Base-by-base conservation (phyloP, 1,139 yeast genomes). In the Debaryomyces nepalensis region DNA sequence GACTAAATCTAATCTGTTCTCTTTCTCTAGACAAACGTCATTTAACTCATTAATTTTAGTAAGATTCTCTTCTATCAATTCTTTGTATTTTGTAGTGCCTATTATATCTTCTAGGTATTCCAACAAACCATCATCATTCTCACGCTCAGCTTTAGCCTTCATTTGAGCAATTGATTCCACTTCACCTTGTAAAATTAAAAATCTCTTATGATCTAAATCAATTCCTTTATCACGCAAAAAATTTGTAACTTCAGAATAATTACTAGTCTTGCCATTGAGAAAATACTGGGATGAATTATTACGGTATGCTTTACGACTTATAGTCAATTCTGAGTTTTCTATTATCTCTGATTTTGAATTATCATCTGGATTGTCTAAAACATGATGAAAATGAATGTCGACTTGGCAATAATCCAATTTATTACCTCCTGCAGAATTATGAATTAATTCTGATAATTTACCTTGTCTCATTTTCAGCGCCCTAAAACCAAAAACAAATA, bases 121-220 rank as follows among this genome's bases (percentile, higher is more conserved):
- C 37, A 95, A 66, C 26, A 95, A 69, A 0, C 99, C 99, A 59
- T 93, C 99, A 53, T 93, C 99, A 51, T 82, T 82, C 43, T 90
- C 97, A 40, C 76, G 80, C 55, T 93, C 98, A 0, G 97, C 98
- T 58, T 93, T 93, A 7, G 99, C 87, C 58, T 91, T 91, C 99
- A 95, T 95, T 62, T 93, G 98, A 0, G 99, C 97, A 58, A 95
- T 95, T 45, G 93, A 86, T 65, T 95, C 99, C 29, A 95, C 99
- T 62, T 95, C 99, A 56, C 99, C 99, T 66, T 95, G 99, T 34
- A 95, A 71, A 58, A 95, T 95, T 52, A 95, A 74, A 56, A 95
- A 95, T 52, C 99, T 74, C 58, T 95, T 93, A 62, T 95, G 99
- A 55, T 91, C 96, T 49, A 95, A 73, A 64, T 95, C 99, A 44